Evolutionary conservation across 129 eudicot species (phyloP), one percentile per base, ranked within the genome.

Genomic region (Kitagawia praeruptora): DNA sequence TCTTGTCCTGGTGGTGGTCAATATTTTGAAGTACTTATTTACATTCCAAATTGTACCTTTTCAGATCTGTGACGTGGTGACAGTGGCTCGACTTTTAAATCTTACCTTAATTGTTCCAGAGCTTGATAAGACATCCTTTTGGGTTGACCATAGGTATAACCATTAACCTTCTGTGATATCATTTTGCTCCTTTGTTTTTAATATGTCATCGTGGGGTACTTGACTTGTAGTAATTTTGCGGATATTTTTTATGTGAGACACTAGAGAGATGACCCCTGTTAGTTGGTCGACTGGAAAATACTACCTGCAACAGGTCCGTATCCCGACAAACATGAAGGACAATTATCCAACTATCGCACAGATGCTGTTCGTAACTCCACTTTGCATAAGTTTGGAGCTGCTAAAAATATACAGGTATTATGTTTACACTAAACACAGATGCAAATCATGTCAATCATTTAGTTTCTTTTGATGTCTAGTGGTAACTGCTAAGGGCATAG

Each of bases 51-150:
- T 39, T 46, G 61, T 37, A 15, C 21, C 23, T 79, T 87, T 85
- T 78, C 91, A 95, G 99, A 95, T 95, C 73, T 95, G 97, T 78
- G 99, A 95, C 88, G 92, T 95, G 99, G 99, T 95, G 82, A 84
- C 96, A 25, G 87, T 95, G 80, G 97, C 97, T 76, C 92, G 99
- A 79, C 89, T 92, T 70, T 86, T 95, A 76, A 95, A 95, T 67
- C 97, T 95, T 70, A 95, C 99, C 28, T 85, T 95, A 84, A 91
- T 95, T 83, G 97, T 95, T 81, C 99, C 99, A 27, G 96, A 95
- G 82, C 99, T 95, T 78, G 99, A 95, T 63, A 95, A 95, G 87
- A 85, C 88, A 80, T 95, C 99, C 31, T 95, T 95, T 87, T 95
- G 99, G 99, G 90, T 95, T 27, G 97, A 95, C 83, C 92, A 96